A percentile compares a stretch with the other conserved stretches of the same genome.
Evolutionary conservation across 257 asterid species (phyloP).

Genomic region (Solanum verrucosum): DNA sequence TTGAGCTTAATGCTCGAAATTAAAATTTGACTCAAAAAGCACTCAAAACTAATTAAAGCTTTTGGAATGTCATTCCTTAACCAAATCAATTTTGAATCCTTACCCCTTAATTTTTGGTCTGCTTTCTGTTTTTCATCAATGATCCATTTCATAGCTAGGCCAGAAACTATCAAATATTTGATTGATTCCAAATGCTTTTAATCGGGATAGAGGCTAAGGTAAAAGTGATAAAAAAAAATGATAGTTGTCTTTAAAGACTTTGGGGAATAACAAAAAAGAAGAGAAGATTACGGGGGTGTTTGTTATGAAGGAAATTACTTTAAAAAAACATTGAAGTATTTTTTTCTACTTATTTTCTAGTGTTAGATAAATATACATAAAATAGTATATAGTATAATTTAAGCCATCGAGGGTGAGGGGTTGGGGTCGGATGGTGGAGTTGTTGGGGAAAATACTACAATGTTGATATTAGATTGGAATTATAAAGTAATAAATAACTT

Average conservation of each 20-base stretch:
- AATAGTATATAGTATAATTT: too few species aligned
- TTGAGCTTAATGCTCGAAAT: neutral
- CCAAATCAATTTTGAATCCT: neutral
- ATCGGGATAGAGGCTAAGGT: neutral
- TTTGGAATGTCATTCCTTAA: neutral
- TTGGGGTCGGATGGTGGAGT: too few species aligned
- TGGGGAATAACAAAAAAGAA: neutral
- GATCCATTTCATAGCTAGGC: neutral
- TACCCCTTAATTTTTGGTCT: neutral
- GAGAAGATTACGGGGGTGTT: neutral
- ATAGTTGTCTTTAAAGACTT: too few species aligned
- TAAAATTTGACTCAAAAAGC: neutral
- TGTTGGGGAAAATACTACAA: too few species aligned
- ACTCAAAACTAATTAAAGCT: neutral
- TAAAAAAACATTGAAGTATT: too few species aligned
- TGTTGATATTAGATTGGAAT: too few species aligned
- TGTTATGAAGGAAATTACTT: neutral
- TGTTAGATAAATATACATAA: too few species aligned
- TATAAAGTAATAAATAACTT: too few species aligned
- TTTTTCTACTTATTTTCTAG: too few species aligned
- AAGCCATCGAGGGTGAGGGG: too few species aligned
- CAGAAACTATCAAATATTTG: neutral
- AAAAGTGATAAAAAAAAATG: neutral
- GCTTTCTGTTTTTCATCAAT: neutral
- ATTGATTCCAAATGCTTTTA: neutral